These are phyloP conservation scores for Pouteria glomerata DNA, from an alignment of 148 eudicot genomes.

Conservation along the genomic window DNA sequence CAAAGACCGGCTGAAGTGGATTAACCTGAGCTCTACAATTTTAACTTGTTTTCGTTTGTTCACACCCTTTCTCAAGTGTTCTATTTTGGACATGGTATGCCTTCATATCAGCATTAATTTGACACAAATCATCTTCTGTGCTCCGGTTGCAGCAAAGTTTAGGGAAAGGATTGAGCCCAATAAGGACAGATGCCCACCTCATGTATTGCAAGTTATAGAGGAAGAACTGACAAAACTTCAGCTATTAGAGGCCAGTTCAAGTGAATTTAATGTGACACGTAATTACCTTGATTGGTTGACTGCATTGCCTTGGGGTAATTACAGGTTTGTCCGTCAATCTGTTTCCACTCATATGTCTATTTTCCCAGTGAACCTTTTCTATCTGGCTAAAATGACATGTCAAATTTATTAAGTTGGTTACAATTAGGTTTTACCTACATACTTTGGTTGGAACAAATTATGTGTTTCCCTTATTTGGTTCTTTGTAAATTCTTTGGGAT, in stretches of 20 bases:
- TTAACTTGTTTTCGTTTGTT: neutral
- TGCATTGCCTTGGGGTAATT: constrained; percentile 95
- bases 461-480: neutral
- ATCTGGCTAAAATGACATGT: neutral
- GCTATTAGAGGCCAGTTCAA: constrained; percentile 94
- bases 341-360: neutral
- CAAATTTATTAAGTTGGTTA: no score
- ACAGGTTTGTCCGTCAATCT: constrained; percentile 55
- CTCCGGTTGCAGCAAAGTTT: constrained; percentile 68
- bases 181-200: constrained; percentile 85
- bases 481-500: neutral
- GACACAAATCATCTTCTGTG: neutral
- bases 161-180: constrained; percentile 88
- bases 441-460: neutral
- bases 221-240: constrained; percentile 96
- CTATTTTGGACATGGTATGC: neutral
- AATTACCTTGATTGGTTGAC: constrained; percentile 99
- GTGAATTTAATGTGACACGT: constrained; percentile 97
- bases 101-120: neutral
- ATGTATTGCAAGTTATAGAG: constrained; percentile 96
- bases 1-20: neutral
- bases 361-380: neutral
- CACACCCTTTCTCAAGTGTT: neutral
- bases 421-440: neutral
- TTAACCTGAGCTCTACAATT: neutral